Evolutionary conservation across 2,329 filamentous ascomycete genomes (phyloP), one percentile per base, ranked within the genome.

Genomic region (Fusarium nisikadoi): DNA sequence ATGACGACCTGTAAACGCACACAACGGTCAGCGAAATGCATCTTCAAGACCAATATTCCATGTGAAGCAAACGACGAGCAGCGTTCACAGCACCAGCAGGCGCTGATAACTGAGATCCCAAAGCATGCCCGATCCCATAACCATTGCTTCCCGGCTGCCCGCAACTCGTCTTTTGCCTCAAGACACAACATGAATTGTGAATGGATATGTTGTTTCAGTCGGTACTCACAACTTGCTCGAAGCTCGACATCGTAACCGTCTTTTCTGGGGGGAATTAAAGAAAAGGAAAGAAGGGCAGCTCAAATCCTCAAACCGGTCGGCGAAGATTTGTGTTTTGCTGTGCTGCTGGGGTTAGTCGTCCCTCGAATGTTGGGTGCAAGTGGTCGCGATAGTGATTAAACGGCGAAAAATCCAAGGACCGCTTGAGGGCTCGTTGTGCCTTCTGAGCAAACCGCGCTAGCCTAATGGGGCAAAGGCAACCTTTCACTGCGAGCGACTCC

Each of bases 1-100:
- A 99, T 97, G 89, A 98, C 93, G 89, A 98, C 92, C 94, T 97
- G 74, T 68, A 70, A 76, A 66, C 58, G 66, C 54, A 59, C 66
- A 65, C 70, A 61, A 53, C 65, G 73, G 78, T 76, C 75, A 76
- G 71, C 69, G 57, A 68, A 55, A 68, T 57, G 70, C 41, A 62
- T 68, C 62, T 62, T 46, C 25, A 60, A 69, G 50, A 69, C 65
- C 65, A 71, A 68, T 73, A 71, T 75, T 72, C 56, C 66, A 64
- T 43, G 50, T 66, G 65, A 67, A 64, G 58, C 57, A 64, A 67
- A 54, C 62, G 53, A 65, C 56, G 64, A 67, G 59, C 62, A 20
- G 70, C 50, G 57, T 62, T 41, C 50, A 58, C n/a, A 47, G 54
- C 60, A 73, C 58, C 20, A 39, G 38, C 38, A 52, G 33, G 8